Evolutionary conservation across 1,284 basidiomycete species (phyloP).

Genomic region (Trichosporon coremiiforme): DNA sequence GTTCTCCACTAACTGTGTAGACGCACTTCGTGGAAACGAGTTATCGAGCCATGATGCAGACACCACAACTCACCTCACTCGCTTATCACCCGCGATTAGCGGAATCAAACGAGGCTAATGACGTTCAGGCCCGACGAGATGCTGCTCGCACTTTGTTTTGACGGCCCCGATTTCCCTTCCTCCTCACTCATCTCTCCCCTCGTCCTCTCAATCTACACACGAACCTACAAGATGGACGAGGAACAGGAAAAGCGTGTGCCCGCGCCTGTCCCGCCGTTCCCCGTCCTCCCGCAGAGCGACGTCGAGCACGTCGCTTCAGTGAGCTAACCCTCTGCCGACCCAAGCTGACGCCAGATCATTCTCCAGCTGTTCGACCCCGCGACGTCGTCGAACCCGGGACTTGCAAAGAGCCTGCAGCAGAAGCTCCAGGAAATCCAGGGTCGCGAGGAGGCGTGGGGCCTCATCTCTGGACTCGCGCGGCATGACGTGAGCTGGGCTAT

Average conservation of each 20-base stretch:
- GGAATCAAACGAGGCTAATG: neutral
- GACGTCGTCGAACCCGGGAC: constrained; percentile 42
- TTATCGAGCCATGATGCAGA: too few relatives aligned
- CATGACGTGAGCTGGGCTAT: constrained; percentile 44
- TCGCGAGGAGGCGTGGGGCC: constrained; percentile 54
- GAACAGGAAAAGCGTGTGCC: constrained; percentile 13
- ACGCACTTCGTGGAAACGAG: too few relatives aligned
- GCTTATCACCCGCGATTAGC: neutral
- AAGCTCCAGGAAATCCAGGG: constrained; percentile 53
- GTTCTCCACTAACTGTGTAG: too few relatives aligned
- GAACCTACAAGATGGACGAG: neutral
- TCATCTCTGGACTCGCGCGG: constrained; percentile 51
- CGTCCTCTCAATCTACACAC: neutral
- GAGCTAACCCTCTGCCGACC: neutral
- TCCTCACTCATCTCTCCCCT: neutral
- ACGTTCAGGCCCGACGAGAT: neutral
- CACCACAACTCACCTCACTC: too few relatives aligned
- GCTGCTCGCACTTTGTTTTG: constrained; percentile 1
- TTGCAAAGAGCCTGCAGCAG: constrained; percentile 50
- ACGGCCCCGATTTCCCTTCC: neutral
- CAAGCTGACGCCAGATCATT: constrained; percentile 41
- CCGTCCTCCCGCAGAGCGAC: constrained; percentile 42
- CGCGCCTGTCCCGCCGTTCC: constrained; percentile 33
- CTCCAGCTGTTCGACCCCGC: constrained; percentile 48
- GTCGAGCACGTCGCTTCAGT: constrained; percentile 47